Percentiles rank a stretch among this genome's conserved stretches.
Conservation (phyloP, 495 filamentous ascomycete genomes). For the Aspergillus cristatus region DNA sequence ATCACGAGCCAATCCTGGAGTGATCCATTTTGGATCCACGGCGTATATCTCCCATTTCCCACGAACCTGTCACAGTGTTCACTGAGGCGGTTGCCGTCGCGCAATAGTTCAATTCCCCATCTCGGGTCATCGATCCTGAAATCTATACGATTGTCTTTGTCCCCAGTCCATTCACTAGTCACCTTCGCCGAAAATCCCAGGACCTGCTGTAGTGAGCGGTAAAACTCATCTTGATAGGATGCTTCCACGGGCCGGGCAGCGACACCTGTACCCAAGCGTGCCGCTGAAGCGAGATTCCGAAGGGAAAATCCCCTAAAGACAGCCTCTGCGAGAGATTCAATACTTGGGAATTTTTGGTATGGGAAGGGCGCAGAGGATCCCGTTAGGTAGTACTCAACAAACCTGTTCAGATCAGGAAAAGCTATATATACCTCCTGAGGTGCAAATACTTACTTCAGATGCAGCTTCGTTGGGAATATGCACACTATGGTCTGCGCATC, state of each 20-base stretch:
- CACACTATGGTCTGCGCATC: conserved; percentile 1
- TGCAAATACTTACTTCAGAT: conserved; percentile 5
- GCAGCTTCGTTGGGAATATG: conserved; percentile 5
- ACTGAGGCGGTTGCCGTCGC: conserved; percentile 6
- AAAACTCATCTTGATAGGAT: conserved; percentile 10
- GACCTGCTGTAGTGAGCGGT: conserved; percentile 3
- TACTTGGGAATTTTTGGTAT: conserved; percentile 1
- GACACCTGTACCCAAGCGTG: neutral
- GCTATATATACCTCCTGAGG: too few relatives aligned
- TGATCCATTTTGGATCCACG: conserved; percentile 2
- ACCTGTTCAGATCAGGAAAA: too few relatives aligned
- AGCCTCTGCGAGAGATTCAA: neutral
- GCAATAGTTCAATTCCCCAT: conserved; percentile 10
- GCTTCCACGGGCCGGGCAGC: conserved; percentile 4
- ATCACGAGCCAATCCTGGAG: conserved; percentile 6
- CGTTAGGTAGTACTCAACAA: neutral
- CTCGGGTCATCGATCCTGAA: conserved; percentile 5
- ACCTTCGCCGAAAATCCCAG: conserved; percentile 4
- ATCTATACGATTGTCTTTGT: conserved; percentile 5
- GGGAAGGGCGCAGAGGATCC: neutral
- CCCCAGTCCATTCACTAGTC: conserved; percentile 7
- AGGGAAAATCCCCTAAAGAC: conserved; percentile 2
- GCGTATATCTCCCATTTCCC: conserved; percentile 3
- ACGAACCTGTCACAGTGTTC: conserved; percentile 5
- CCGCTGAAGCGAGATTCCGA: conserved; percentile 1